Evolutionary conservation across 164 flowering plant species (phyloP), one percentile per base, ranked within the genome.

Genomic region (Houttuynia cordata): DNA sequence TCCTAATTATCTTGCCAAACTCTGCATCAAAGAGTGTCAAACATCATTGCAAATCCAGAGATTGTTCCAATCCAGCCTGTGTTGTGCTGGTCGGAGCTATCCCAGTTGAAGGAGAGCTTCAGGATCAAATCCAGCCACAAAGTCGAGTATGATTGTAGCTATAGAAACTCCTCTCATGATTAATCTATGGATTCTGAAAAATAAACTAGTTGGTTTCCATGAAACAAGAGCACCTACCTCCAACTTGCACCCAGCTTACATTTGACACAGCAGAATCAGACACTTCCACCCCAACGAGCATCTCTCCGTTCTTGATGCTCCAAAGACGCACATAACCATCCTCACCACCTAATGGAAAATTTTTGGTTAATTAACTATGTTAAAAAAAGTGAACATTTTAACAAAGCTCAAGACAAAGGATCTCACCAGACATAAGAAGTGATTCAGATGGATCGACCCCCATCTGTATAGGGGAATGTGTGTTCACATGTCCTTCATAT

Each of bases 391-490:
- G 10, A 34, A 4, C 21, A 13, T 15, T 57, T 7, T 6, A 18
- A 23, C 8, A 21, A 20, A 53, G 55, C 52, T 40, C 63, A 69
- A 0, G 42, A 22, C 51, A 59, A 57, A 19, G 58, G 15, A 53
- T 61, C 22, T 34, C 51, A 88, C 98, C 98, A 78, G 98, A 81
- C 75, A 86, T 70, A 21, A 92, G 65, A 63, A 86, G 76, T 73
- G 79, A 79, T 76, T 89, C 98, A 58, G 79, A 75, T 54, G 83
- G 86, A 73, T 92, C 94, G 40, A 90, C 82, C 51, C 84, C 94
- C 65, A 92, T 78, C 66, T 81, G 83, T 60, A 86, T 62, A 51
- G 77, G 90, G 59, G 85, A 75, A 68, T 87, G 96, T 61, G 94
- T 78, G 70, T 92, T 92, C 37, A 82, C 81, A 58, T 83, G 85